Percentiles rank a stretch among this genome's conserved stretches.
phyloP scores from a whole-genome alignment of 176 grass and related monocot genomes.

The Bonia amplexicaulis region DNA sequence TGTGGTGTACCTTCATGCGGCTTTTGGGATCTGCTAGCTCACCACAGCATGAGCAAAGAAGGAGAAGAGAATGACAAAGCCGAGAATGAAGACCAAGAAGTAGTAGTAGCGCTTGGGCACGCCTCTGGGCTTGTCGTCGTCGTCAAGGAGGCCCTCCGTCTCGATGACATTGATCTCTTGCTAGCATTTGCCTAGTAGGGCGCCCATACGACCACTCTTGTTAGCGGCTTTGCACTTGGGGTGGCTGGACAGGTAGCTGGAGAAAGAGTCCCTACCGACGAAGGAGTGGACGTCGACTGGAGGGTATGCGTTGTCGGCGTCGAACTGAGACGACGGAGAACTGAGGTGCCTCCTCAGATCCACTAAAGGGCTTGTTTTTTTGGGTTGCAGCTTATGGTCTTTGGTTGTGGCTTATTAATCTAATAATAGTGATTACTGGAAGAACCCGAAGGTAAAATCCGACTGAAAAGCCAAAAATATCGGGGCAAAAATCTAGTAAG shows the following conservation, averaged over 20 bases:
- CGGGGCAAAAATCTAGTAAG: too few species aligned
- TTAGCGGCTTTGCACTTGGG: not conserved
- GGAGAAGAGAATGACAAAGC: slow-evolving; percentile 63
- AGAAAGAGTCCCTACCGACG: slow-evolving; percentile 62
- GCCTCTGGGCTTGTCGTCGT: slow-evolving; percentile 40
- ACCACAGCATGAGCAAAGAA: slow-evolving; percentile 96
- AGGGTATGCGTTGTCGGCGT: too few species aligned
- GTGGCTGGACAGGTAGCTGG: slow-evolving; percentile 65
- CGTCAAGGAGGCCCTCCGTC: slow-evolving; percentile 63
- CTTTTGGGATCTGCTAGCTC: slow-evolving; percentile 77
- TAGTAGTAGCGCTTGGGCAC: slow-evolving; percentile 57
- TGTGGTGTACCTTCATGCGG: slow-evolving; percentile 49
- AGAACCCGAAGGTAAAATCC: too few species aligned
- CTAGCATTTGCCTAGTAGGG: slow-evolving; percentile 27
- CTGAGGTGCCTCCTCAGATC: too few species aligned
- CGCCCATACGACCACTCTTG: slow-evolving; percentile 27
- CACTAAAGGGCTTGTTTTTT: too few species aligned
- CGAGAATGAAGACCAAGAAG: slow-evolving; percentile 50
- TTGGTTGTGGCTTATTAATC: too few species aligned
- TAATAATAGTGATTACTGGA: too few species aligned
- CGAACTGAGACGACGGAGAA: too few species aligned
- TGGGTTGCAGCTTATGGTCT: too few species aligned
- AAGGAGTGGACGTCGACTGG: slow-evolving; percentile 41
- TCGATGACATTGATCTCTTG: slow-evolving; percentile 78
- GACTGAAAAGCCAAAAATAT: too few species aligned